Conservation (phyloP, 2,329 filamentous ascomycete genomes). For the Purpureocillium takamizusanense region DNA sequence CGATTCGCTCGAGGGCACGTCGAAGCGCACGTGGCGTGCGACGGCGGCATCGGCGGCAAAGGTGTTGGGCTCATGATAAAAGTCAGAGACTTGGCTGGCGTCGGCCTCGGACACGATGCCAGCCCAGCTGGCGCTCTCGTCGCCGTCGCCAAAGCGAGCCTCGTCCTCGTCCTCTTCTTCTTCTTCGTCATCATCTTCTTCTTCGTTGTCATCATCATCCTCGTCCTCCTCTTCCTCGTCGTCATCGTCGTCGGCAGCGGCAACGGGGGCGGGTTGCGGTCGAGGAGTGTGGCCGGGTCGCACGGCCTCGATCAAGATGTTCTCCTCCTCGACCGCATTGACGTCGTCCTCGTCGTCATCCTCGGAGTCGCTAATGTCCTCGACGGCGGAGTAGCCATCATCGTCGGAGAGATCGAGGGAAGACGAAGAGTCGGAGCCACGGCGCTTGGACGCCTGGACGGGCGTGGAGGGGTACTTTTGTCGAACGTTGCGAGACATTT, state of each 20-base stretch:
- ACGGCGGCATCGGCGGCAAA: slow-evolving; percentile 30
- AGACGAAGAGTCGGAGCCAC: slow-evolving; percentile 42
- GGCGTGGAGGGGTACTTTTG: slow-evolving; percentile 35
- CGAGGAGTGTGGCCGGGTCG: slow-evolving; percentile 39
- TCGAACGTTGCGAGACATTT: slow-evolving; percentile 46
- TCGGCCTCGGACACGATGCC: slow-evolving; percentile 42
- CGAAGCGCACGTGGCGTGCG: slow-evolving; percentile 66
- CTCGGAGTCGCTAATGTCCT: slow-evolving; percentile 69
- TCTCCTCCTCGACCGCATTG: slow-evolving; percentile 67
- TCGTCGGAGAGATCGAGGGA: slow-evolving; percentile 56
- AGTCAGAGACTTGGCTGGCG: slow-evolving; percentile 34
- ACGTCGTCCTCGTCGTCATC: slow-evolving; percentile 74
- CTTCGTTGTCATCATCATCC: slow-evolving; percentile 29
- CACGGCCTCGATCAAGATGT: slow-evolving; percentile 47
- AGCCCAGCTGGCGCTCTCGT: slow-evolving; percentile 44
- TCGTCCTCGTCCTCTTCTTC: slow-evolving; percentile 30
- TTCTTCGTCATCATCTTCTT: slow-evolving; percentile 25
- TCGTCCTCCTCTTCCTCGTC: slow-evolving; percentile 22
- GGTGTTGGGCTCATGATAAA: slow-evolving; percentile 27
- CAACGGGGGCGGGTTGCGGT: slow-evolving; percentile 26
- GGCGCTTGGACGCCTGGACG: slow-evolving; percentile 36
- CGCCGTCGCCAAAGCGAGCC: slow-evolving; percentile 25
- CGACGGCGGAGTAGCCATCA: slow-evolving; percentile 68
- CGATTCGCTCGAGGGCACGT: slow-evolving; percentile 58
- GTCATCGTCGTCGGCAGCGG: slow-evolving; percentile 2